Evolutionary conservation across 176 grass and related monocot species (phyloP), one percentile per base, ranked within the genome.

Genomic region (Puccinellia tenuiflora): DNA sequence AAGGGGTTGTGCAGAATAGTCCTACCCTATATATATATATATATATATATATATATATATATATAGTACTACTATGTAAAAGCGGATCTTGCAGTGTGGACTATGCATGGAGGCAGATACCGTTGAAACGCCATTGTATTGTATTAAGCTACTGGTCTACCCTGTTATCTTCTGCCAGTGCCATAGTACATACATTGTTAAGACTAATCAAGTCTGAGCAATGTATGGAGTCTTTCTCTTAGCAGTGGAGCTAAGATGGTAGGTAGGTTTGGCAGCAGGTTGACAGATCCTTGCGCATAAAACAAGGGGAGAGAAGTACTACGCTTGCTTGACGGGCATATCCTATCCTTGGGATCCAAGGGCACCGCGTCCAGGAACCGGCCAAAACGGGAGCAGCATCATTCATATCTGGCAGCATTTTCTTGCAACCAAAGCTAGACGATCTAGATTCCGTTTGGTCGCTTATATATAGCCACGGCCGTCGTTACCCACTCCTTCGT

Each of bases 391-490:
- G 24, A 80, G 56, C 16, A 71, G 71, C 73, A 88, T 80, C 47
- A 31, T 63, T 80, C 47, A 31, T 63, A 16, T 63, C 42, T 43
- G 35, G 48, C 74, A 51, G 43, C 83, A 79, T 66, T 91, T 90
- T 92, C 80, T 90, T 85, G 72, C 77, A 80, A 71, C 79, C 85
- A 68, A 85, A 88, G 85, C 85, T 81, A 89, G 54, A 78, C 79
- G n/a, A 85, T 81, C 35, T 65, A 79, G 81, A 88, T 89, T 85
- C 83, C 78, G 5, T 68, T 83, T 33, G 39, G 17, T 72, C 25
- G 66, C 79, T 43, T 80, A 86, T 78, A 52, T 74, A 71, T 80
- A 87, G 33, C 61, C 62, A 9, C 26, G 21, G 25, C 43, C 53
- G 20, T 81, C 21, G 72, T 59, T 56, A 13, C 67, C 54, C 59